Evolutionary conservation across 257 asterid genomes (phyloP), one percentile per base, ranked within the genome.

Genomic region (Fraxinus quadrangulata): DNA sequence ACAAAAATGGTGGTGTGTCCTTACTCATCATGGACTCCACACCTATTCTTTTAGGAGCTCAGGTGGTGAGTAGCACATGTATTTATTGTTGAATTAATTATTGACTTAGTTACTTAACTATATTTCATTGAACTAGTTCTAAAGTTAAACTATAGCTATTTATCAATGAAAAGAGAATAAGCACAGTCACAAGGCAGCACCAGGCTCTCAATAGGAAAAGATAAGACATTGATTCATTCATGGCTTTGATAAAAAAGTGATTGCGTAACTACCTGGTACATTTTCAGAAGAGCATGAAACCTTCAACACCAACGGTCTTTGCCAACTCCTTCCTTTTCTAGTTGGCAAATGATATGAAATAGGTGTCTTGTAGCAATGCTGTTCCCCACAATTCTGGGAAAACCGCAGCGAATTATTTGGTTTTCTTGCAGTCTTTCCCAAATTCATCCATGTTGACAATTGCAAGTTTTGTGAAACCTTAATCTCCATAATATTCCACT

Each of bases 211-310:
- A 51, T 61, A 31, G 34, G 47, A 42, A 17, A 39, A 47, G 47
- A 77, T 67, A 65, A 73, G 66, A 24, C n/a, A 33, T 19, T 23
- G 13, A 16, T 24, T 37, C 6, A 14, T 34, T 72, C 40, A 33
- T 10, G 24, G 72, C 17, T 37, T 56, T 40, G 54, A 54, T 59
- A 5, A 26, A 33, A 72, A 42, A 2, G 63, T 11, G 8, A 71
- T 34, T 71, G 24, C 30, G 49, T 30, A 77, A 77, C 80, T 83
- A 92, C 99, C 97, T 91, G 83, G 90, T 82, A 79, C 74, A 8
- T 84, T 87, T 78, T 83, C 87, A 36, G 97, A 84, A 84, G 91
- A 88, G 84, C 90, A 83, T 2, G 88, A 89, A 80, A 88, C 91
- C 83, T 85, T 88, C 19, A 89, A 73, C 24, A 75, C 72, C n/a